A percentile compares a stretch with the other conserved stretches of the same genome.
phyloP scores from a whole-genome alignment of 371 early-diverging fungal species.

The Mortierella sp. region DNA sequence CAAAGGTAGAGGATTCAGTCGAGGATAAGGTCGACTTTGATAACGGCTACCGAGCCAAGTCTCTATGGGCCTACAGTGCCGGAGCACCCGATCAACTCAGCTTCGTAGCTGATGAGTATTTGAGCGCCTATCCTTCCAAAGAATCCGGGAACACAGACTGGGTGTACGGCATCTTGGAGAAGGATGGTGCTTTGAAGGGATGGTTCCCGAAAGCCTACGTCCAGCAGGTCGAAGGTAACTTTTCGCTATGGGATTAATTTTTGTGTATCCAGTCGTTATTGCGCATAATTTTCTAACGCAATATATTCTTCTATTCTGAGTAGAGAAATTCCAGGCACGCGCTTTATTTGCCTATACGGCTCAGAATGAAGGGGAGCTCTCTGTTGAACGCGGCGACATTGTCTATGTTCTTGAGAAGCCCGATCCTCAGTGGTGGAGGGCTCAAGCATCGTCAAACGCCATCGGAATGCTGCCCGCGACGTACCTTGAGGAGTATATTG shows the following conservation, averaged over 20 bases:
- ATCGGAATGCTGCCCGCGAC: conserved; percentile 68
- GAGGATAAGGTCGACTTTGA: conserved; percentile 48
- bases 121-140: conserved; percentile 32
- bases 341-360: conserved; percentile 37
- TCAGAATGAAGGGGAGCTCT: conserved; percentile 63
- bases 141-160: conserved; percentile 42
- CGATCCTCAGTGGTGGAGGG: conserved; percentile 78
- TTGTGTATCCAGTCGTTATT: background rate
- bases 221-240: conserved; percentile 41
- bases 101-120: conserved; percentile 36
- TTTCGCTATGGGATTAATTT: background rate
- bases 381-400: conserved; percentile 65
- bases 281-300: background rate
- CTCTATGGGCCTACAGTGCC: conserved; percentile 47
- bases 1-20: conserved; percentile 20
- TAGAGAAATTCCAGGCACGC: conserved; percentile 47
- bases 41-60: conserved; percentile 34
- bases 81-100: conserved; percentile 40
- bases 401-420: conserved; percentile 65
- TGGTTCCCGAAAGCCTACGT: conserved; percentile 53
- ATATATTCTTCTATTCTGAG: background rate
- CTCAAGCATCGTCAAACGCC: conserved; percentile 63
- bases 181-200: conserved; percentile 22
- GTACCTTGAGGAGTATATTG: conserved; percentile 64
- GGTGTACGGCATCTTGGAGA: conserved; percentile 45